Evolutionary conservation across 2,329 filamentous ascomycete genomes (phyloP).

Genomic region (Botryotinia narcissicola): DNA sequence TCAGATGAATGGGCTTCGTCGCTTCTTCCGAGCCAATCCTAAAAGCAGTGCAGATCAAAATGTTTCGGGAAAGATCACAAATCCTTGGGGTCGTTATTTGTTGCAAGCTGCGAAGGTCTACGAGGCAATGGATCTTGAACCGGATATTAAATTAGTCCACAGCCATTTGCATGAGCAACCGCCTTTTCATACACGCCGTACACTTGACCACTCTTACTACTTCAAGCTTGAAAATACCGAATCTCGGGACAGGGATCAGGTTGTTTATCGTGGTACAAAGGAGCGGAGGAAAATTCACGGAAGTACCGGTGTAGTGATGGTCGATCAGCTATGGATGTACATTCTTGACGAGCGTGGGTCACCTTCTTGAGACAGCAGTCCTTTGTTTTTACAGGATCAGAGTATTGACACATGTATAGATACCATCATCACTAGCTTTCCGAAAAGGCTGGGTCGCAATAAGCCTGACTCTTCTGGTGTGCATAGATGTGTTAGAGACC

Average conservation of each 20-base stretch:
- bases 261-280: slow-evolving; percentile 30
- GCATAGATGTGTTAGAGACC: slow-evolving; percentile 42
- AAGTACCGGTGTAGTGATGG: slow-evolving; percentile 40
- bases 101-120: slow-evolving; percentile 25
- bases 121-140: slow-evolving; percentile 31
- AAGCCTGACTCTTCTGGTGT: slow-evolving; percentile 43
- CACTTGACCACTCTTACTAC: slow-evolving; percentile 47
- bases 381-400: not conserved
- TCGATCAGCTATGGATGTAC: slow-evolving; percentile 47
- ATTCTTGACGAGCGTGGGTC: slow-evolving; percentile 40
- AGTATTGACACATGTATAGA: slow-evolving; percentile 31
- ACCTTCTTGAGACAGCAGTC: not conserved
- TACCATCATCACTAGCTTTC: slow-evolving; percentile 44
- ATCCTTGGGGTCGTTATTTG: slow-evolving; percentile 24
- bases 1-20: not conserved
- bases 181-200: slow-evolving; percentile 44
- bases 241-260: slow-evolving; percentile 38
- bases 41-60: accelerated
- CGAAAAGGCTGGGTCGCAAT: slow-evolving; percentile 43
- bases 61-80: not conserved
- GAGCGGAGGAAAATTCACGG: slow-evolving; percentile 18
- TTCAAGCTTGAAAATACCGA: slow-evolving; percentile 42
- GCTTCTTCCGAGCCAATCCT: accelerated
- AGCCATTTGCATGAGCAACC: slow-evolving; percentile 25
- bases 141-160: slow-evolving; percentile 27